These are phyloP conservation scores for Hydnum rufescens DNA, from an alignment of 768 basidiomycete genomes.

Conservation along the genomic window DNA sequence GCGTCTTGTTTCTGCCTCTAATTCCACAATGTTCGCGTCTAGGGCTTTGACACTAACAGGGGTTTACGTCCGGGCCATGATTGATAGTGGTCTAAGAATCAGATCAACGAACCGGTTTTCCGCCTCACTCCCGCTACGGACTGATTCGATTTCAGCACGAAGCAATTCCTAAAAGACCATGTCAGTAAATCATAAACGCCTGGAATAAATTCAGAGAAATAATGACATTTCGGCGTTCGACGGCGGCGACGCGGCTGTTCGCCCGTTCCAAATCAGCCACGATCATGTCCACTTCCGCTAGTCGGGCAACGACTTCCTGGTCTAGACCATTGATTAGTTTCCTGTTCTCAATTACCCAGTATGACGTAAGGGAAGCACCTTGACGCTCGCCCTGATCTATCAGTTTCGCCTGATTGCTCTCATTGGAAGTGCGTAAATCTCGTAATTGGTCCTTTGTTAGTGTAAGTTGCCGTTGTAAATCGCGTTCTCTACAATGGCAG, in stretches of 20 bases:
- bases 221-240: slow-evolving; percentile 80
- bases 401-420: slow-evolving; percentile 81
- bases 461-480: slow-evolving; percentile 79
- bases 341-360: neutral
- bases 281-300: slow-evolving; percentile 89
- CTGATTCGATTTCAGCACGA: slow-evolving; percentile 82
- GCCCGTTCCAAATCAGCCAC: slow-evolving; percentile 86
- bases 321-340: slow-evolving; percentile 42
- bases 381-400: slow-evolving; percentile 81
- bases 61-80: too few relatives aligned
- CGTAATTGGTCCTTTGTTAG: slow-evolving; percentile 74
- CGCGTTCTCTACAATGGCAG: slow-evolving; percentile 51
- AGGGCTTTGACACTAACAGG: slow-evolving; percentile 31
- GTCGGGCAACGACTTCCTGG: slow-evolving; percentile 75
- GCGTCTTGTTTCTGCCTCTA: slow-evolving; percentile 58
- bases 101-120: slow-evolving; percentile 35
- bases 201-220: neutral
- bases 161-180: slow-evolving; percentile 58
- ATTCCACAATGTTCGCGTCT: slow-evolving; percentile 48
- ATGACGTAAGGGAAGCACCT: slow-evolving; percentile 27
- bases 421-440: slow-evolving; percentile 78
- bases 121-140: slow-evolving; percentile 57
- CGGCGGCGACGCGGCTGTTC: slow-evolving; percentile 79
- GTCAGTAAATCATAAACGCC: neutral
- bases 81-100: neutral